Evolutionary conservation across 1,139 yeast genomes (phyloP).

Genomic region (Candida pseudocylindracea): DNA sequence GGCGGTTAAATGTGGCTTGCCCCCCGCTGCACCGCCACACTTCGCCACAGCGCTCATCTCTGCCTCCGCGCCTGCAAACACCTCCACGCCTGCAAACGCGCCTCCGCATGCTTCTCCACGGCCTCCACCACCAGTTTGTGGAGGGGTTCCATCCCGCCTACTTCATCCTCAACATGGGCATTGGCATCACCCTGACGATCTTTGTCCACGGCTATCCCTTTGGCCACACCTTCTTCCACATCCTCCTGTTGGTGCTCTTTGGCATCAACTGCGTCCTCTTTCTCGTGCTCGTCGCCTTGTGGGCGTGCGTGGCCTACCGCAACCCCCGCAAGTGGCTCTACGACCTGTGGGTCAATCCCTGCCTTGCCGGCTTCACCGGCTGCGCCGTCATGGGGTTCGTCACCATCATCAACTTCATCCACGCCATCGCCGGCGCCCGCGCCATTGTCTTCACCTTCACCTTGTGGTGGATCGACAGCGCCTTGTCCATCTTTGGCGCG

Average conservation of each 20-base stretch:
- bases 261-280: conserved; percentile 21
- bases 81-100: too few relatives aligned
- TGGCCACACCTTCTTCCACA: conserved; percentile 32
- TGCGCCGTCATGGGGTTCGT: conserved; percentile 60
- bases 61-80: too few relatives aligned
- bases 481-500: conserved; percentile 36
- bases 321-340: conserved; percentile 11
- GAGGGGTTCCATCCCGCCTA: conserved; percentile 28
- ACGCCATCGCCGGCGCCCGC: conserved; percentile 6
- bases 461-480: conserved; percentile 51
- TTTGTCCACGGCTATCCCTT: conserved; percentile 46
- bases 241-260: conserved; percentile 28
- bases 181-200: conserved; percentile 39
- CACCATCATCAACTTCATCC: conserved; percentile 35
- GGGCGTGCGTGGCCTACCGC: conserved; percentile 14
- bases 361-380: conserved; percentile 43
- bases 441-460: conserved; percentile 24
- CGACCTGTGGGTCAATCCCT: conserved; percentile 18
- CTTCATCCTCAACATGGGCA: conserved; percentile 69
- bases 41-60: too few relatives aligned
- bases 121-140: conserved; percentile 3
- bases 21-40: too few relatives aligned
- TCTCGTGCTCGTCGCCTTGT: conserved; percentile 12
- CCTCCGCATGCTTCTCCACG: too few relatives aligned
- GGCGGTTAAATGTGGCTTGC: too few relatives aligned